These are phyloP conservation scores for Microdochium nivale DNA, from an alignment of 2,329 filamentous ascomycete genomes.

Conservation along the genomic window DNA sequence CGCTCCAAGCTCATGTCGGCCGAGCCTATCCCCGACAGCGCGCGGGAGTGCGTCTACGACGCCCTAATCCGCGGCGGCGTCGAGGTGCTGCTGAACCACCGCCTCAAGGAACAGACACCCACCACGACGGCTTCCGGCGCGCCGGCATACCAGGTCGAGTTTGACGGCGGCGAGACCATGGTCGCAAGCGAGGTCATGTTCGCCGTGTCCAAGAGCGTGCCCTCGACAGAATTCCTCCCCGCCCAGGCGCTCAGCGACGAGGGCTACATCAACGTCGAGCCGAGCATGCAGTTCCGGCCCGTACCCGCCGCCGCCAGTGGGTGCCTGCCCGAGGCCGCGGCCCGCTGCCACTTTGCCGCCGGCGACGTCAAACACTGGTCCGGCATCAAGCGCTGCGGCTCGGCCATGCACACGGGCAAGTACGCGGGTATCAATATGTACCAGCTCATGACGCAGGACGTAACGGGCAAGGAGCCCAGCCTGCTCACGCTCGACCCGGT, in stretches of 20 bases:
- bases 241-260: conserved; percentile 48
- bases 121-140: conserved; percentile 34
- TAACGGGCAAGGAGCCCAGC: conserved; percentile 28
- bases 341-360: conserved; percentile 54
- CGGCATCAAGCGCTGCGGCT: conserved; percentile 72
- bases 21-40: conserved; percentile 62
- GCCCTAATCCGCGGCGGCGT: conserved; percentile 56
- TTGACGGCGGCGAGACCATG: conserved; percentile 52
- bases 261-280: conserved; percentile 55
- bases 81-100: conserved; percentile 52
- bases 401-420: conserved; percentile 66
- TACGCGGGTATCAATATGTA: conserved; percentile 59
- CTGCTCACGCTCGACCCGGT: conserved; percentile 43
- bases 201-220: conserved; percentile 55
- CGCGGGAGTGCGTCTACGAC: conserved; percentile 52
- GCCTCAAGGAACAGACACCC: conserved; percentile 40
- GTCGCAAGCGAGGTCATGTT: conserved; percentile 58
- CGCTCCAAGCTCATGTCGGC: conserved; percentile 61
- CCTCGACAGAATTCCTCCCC: conserved; percentile 57
- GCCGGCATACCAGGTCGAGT: conserved; percentile 38
- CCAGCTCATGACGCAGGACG: conserved; percentile 44
- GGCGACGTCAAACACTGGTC: conserved; percentile 66
- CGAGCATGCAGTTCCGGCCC: conserved; percentile 38
- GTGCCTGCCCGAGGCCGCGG: conserved; percentile 41
- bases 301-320: background rate